Base-by-base conservation (phyloP, 805 yeast genomes). In the Candida awuae region DNA sequence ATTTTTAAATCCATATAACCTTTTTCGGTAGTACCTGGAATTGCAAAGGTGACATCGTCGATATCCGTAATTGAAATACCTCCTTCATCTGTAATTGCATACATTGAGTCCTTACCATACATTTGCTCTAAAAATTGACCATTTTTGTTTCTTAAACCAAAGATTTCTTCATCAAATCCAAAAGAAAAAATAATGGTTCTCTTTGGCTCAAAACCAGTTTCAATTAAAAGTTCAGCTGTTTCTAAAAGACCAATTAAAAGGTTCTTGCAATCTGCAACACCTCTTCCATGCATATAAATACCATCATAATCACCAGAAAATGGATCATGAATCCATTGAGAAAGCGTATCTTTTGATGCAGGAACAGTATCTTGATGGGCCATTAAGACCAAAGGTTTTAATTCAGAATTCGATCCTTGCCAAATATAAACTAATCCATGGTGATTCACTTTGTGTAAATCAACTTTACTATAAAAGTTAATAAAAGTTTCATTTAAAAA, bases 321-420 rank as follows among this genome's bases (percentile, higher is more conserved):
- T 4, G 68, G 67, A 10, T 61, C 62, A 38, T 54, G 53, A 8
- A n/a, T 56, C 66, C 69, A 65, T 39, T 63, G 56, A 3, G 46
- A 50, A 20, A 66, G 49, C 1, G 71, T 63, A 9, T 54, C 62
- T 6, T 52, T 45, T 38, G 67, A 70, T 16, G 67, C 67, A 1
- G 75, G 75, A 14, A 70, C 75, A 1, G 63, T 66, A 44, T 70
- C 75, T 42, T 68, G 73, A 48, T 70, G 76, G 4, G 71, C 73
- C 43, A 69, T 60, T 38, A 70, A 56, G 49, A 70, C 47, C 15
- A 70, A 39, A 0, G 75, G 75, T 47, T 69, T 68, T 45, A 65
- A 52, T n/a, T 38, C 27, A 8, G 41, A n/a, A 12, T 55, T 30
- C 14, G 62, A 50, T 4, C 75, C 75, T 37, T 62, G 48, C 68